A percentile compares a stretch with the other conserved stretches of the same genome.
Evolutionary conservation across 768 basidiomycete genomes (phyloP).

Genomic region (Boletus edulis): DNA sequence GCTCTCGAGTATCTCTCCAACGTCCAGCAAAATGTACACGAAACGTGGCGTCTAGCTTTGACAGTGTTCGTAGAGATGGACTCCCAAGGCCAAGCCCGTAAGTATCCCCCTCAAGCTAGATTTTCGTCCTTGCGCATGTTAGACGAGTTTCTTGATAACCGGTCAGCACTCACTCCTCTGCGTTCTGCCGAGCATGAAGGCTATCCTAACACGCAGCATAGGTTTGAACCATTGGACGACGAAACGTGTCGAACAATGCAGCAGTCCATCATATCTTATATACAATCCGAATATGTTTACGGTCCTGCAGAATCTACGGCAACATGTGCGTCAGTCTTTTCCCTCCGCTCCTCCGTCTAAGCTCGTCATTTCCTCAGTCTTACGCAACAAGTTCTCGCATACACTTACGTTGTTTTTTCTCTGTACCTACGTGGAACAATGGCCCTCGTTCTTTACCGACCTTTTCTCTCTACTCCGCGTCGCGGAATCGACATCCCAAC

Average conservation of each 20-base stretch:
- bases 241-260: constrained; percentile 71
- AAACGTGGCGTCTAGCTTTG: constrained; percentile 80
- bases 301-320: constrained; percentile 82
- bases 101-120: constrained; percentile 68
- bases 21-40: constrained; percentile 71
- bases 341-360: constrained; percentile 1
- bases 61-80: constrained; percentile 65
- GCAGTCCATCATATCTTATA: constrained; percentile 75
- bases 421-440: constrained; percentile 80
- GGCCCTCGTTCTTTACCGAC: constrained; percentile 83
- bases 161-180: constrained; percentile 48
- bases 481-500: constrained; percentile 50
- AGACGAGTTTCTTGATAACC: constrained; percentile 79
- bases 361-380: constrained; percentile 45
- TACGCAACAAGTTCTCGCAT: constrained; percentile 95
- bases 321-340: constrained; percentile 59
- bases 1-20: constrained; percentile 80
- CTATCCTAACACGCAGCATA: constrained; percentile 25
- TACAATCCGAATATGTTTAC: constrained; percentile 84
- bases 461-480: constrained; percentile 71
- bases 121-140: constrained; percentile 80
- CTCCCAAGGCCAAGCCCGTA: constrained; percentile 54
- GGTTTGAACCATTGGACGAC: constrained; percentile 65
- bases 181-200: not conserved
- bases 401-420: constrained; percentile 87